Evolutionary conservation across 345 rosid genomes (phyloP).

Genomic region (Brassica carinata): DNA sequence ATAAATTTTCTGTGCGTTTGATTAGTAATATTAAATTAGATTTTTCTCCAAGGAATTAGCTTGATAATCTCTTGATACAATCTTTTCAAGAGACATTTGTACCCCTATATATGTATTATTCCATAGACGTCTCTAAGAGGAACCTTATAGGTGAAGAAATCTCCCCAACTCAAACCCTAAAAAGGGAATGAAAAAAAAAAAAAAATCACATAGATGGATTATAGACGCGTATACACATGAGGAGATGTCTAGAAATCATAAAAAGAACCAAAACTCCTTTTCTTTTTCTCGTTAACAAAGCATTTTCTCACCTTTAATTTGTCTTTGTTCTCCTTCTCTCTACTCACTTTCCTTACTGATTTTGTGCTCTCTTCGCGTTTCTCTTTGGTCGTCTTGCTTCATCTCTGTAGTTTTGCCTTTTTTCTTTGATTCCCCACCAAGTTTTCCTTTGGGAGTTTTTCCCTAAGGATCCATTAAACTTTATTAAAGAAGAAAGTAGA

Average conservation of each 20-base stretch:
- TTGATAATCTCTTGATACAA: not conserved
- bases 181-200: slow-evolving; percentile 46
- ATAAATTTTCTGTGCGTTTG: not conserved
- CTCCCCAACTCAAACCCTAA: slow-evolving; percentile 72
- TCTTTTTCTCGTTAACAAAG: slow-evolving; percentile 25
- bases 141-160: slow-evolving; percentile 63
- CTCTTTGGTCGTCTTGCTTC: slow-evolving; percentile 39
- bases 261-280: slow-evolving; percentile 34
- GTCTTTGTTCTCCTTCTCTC: slow-evolving; percentile 38
- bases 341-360: slow-evolving; percentile 37
- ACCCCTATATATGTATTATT: slow-evolving; percentile 13
- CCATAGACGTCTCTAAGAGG: slow-evolving; percentile 38
- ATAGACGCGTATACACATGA: slow-evolving; percentile 43
- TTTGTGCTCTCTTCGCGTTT: slow-evolving; percentile 34
- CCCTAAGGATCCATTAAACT: slow-evolving; percentile 64
- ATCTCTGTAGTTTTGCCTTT: slow-evolving; percentile 44
- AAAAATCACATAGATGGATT: slow-evolving; percentile 10
- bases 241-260: slow-evolving; percentile 30
- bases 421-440: slow-evolving; percentile 65
- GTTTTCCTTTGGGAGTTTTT: slow-evolving; percentile 34
- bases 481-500: slow-evolving; percentile 52
- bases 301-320: slow-evolving; percentile 26
- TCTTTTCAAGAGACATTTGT: not conserved
- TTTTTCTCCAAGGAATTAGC: not conserved
- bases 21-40: not conserved